Percentiles rank a stretch among this genome's conserved stretches.
phyloP scores from a whole-genome alignment of 2,329 filamentous ascomycete species.

The Fusarium musae region DNA sequence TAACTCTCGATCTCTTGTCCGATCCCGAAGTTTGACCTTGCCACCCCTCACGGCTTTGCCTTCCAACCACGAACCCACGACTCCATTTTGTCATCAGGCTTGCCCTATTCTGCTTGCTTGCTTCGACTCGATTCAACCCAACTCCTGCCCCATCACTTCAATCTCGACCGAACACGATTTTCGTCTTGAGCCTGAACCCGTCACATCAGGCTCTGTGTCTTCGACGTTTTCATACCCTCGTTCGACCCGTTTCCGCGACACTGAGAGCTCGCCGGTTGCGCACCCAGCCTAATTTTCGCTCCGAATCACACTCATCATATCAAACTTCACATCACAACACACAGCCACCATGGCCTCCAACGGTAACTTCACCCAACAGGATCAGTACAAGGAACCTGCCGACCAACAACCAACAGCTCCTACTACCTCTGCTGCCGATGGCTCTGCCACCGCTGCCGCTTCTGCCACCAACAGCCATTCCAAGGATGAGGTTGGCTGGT shows the following conservation, averaged over 20 bases:
- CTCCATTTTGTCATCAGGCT: conserved; percentile 39
- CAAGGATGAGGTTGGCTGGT: conserved; percentile 99
- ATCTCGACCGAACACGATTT: conserved; percentile 28
- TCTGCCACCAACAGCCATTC: conserved; percentile 61
- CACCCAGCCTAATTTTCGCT: conserved; percentile 37
- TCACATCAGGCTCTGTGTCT: conserved; percentile 6
- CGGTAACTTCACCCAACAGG: conserved; percentile 62
- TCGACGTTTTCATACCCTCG: conserved; percentile 20
- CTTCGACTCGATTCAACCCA: conserved; percentile 14
- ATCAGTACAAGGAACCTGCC: conserved; percentile 53
- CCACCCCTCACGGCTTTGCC: conserved; percentile 41
- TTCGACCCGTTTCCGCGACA: conserved; percentile 30
- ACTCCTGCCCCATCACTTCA: not conserved
- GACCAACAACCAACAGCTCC: conserved; percentile 53
- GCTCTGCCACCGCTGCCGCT: conserved; percentile 46
- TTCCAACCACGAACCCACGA: conserved; percentile 39
- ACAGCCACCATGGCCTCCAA: conserved; percentile 64
- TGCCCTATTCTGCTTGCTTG: conserved; percentile 34
- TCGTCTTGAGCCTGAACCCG: conserved; percentile 20
- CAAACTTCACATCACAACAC: conserved; percentile 27
- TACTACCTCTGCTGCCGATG: conserved; percentile 47
- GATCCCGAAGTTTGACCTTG: conserved; percentile 28
- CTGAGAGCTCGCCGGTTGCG: conserved; percentile 31
- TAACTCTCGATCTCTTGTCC: conserved; percentile 11
- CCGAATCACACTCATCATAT: conserved; percentile 24